Evolutionary conservation across 306 rosid genomes (phyloP), one percentile per base, ranked within the genome.

Genomic region (Lablab purpureus): DNA sequence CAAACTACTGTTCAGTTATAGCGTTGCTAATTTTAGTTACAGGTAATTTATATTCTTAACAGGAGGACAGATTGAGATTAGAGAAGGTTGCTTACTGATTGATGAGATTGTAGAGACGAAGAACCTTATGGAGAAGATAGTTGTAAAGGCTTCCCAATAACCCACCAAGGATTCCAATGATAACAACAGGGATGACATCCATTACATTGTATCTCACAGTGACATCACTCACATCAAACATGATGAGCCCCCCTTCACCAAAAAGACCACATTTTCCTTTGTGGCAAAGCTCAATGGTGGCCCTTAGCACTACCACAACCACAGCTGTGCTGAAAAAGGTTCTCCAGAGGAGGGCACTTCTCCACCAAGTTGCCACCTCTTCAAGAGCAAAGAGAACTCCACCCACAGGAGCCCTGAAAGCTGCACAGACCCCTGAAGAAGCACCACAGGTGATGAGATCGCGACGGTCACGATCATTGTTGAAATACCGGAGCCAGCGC

Each of bases 331-430:
- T 90, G 73, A 84, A 94, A 67, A 94, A 94, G 7, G 95, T 87
- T 85, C 98, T 82, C 98, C 98, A 94, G 5, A 94, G 91, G 46
- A 94, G 91, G 37, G 98, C 89, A 80, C 97, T 94, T 78, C 98
- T 91, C 98, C 98, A 94, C 98, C 97, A 94, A 13, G 96, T 94
- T 47, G 98, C 98, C 56, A 94, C 98, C 85, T 94, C 98, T 79
- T 94, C 98, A 14, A 94, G 87, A 43, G 97, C 19, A 80, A 94
- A 94, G 37, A 94, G 88, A 18, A 94, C 98, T 47, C 98, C 98
- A 15, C 98, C 98, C 19, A 91, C 97, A 0, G 98, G 98, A 15
- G 98, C 85, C 34, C 96, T 79, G 86, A 94, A 94, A 11, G 98
- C 98, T 73, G 98, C 98, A 69, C 98, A 91, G 51, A 94, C 98